Percentiles rank a stretch among this genome's conserved stretches.
Evolutionary conservation across 2,329 filamentous ascomycete genomes (phyloP).

Genomic region (Ceratocystis lukuohia): DNA sequence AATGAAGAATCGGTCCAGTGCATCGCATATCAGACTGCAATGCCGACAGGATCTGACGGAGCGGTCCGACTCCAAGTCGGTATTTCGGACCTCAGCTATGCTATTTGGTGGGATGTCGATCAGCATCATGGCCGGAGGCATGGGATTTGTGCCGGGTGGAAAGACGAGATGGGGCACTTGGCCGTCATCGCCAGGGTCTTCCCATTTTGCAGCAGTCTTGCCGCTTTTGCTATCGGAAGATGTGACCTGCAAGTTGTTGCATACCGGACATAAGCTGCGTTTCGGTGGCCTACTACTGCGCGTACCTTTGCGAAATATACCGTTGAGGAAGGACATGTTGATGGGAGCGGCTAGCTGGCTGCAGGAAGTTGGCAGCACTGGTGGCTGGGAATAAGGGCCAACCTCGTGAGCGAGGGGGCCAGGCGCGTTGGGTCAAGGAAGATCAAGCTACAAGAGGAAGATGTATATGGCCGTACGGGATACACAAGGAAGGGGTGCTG

Average conservation of each 20-base stretch:
- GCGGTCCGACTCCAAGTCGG: conserved; percentile 6
- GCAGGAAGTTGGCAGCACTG: neutral
- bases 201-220: conserved; percentile 16
- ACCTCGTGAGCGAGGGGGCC: neutral
- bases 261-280: conserved; percentile 15
- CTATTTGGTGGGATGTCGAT: conserved; percentile 16
- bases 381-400: neutral
- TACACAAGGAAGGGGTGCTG: neutral
- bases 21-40: conserved; percentile 15
- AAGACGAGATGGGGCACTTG: conserved; percentile 8
- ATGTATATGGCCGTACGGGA: neutral
- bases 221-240: conserved; percentile 15
- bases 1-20: conserved; percentile 14
- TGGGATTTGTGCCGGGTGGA: conserved; percentile 14
- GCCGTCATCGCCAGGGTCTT: conserved; percentile 16
- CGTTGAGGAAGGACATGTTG: conserved; percentile 17
- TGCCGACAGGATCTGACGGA: conserved; percentile 13
- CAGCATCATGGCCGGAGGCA: conserved; percentile 19
- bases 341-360: no score
- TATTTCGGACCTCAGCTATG: conserved; percentile 16
- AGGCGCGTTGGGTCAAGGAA: neutral
- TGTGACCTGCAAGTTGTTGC: conserved; percentile 18
- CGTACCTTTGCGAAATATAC: conserved; percentile 18
- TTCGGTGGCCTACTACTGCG: conserved; percentile 6
- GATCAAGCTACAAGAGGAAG: neutral